Percentiles rank a stretch among this genome's conserved stretches.
phyloP scores from a whole-genome alignment of 306 rosid species.

The Vigna trinervia region DNA sequence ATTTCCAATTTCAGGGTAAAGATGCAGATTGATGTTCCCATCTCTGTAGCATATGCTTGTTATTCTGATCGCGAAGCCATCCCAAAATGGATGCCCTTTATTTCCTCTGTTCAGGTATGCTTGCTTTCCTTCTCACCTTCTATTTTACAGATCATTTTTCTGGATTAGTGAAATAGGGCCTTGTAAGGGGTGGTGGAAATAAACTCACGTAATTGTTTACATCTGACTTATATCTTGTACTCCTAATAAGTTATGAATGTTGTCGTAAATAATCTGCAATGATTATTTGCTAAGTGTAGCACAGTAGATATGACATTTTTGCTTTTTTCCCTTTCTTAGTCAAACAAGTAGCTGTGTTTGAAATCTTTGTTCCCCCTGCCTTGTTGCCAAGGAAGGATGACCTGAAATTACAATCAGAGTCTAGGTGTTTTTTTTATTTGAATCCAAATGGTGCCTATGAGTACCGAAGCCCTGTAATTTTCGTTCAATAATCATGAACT shows the following conservation, averaged over 20 bases:
- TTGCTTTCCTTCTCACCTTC: constrained; percentile 20
- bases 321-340: constrained; percentile 22
- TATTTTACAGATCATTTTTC: not conserved
- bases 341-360: constrained; percentile 25
- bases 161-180: not conserved
- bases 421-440: constrained; percentile 27
- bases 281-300: constrained; percentile 4
- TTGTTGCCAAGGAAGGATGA: constrained; percentile 14
- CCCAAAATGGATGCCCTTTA: constrained; percentile 95
- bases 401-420: constrained; percentile 7
- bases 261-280: constrained; percentile 8
- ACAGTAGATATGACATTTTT: constrained; percentile 4
- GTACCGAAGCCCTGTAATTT: constrained; percentile 6
- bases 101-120: constrained; percentile 80
- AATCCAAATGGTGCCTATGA: constrained; percentile 7
- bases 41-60: constrained; percentile 75
- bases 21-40: constrained; percentile 83
- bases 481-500: constrained; percentile 25
- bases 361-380: constrained; percentile 5
- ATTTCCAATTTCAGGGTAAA: constrained; percentile 80
- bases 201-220: not conserved
- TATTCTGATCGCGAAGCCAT: constrained; percentile 95
- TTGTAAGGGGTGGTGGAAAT: not conserved
- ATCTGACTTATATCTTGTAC: not conserved
- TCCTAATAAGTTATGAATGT: not conserved